These are phyloP conservation scores for Hyphopichia wangnamkhiaoensis DNA, from an alignment of 1,139 yeast genomes.

Conservation along the genomic window DNA sequence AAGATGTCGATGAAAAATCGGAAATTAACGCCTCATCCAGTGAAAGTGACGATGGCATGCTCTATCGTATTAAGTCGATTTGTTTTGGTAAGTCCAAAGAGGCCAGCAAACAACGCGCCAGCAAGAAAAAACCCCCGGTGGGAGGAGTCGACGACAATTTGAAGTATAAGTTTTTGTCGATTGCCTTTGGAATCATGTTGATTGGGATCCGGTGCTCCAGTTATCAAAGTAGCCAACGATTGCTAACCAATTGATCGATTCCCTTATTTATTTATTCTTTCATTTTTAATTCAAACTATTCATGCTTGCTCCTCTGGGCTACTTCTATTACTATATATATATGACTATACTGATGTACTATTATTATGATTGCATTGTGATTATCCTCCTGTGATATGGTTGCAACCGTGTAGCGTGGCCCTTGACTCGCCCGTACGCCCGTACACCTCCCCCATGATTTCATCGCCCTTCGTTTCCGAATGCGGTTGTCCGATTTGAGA, in stretches of 20 bases:
- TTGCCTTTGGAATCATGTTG: slow-evolving; percentile 46
- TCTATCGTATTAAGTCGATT: slow-evolving; percentile 37
- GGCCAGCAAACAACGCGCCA: slow-evolving; percentile 8
- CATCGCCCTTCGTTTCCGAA: background rate
- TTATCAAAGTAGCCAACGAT: background rate
- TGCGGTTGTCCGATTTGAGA: background rate
- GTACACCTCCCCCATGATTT: background rate
- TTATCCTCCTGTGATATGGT: no score
- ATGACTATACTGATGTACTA: background rate
- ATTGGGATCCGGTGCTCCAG: slow-evolving; percentile 41
- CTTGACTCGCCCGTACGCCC: background rate
- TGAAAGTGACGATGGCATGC: slow-evolving; percentile 28
- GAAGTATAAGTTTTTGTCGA: slow-evolving; percentile 45
- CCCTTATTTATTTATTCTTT: background rate
- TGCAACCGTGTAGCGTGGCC: background rate
- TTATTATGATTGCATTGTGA: no score
- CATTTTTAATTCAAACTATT: no score
- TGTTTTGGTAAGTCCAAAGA: slow-evolving; percentile 21
- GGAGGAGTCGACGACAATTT: slow-evolving; percentile 41
- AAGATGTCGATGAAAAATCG: slow-evolving; percentile 8
- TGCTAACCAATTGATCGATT: background rate
- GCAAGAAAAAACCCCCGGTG: slow-evolving; percentile 19
- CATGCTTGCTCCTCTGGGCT: background rate
- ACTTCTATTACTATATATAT: background rate
- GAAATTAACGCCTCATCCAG: slow-evolving; percentile 12